phyloP scores from a whole-genome alignment of 1,284 basidiomycete genomes.

The Termitomyces sp. region DNA sequence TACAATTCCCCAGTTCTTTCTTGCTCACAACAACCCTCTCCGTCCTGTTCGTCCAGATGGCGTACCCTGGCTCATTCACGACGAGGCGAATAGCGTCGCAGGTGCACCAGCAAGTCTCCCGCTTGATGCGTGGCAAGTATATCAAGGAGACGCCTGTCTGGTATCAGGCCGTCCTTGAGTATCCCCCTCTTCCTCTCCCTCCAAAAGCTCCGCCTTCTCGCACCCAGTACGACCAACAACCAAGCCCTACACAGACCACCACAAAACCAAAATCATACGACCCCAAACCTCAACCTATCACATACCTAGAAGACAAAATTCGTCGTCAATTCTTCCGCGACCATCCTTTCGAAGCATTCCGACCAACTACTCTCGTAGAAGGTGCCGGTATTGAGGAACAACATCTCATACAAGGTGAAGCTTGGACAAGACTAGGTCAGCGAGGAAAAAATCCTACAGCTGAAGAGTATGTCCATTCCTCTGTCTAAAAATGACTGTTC shows the following conservation, averaged over 20 bases:
- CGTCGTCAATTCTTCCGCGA: constrained; percentile 92
- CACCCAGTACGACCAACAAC: constrained; percentile 42
- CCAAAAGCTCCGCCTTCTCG: constrained; percentile 64
- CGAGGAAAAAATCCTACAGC: constrained; percentile 77
- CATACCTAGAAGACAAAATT: constrained; percentile 83
- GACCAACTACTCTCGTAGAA: constrained; percentile 79
- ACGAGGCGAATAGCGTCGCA: constrained; percentile 82
- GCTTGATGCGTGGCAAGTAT: constrained; percentile 71
- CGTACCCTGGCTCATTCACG: constrained; percentile 63
- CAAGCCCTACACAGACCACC: constrained; percentile 16
- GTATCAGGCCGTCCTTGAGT: constrained; percentile 81
- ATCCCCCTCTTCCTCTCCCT: constrained; percentile 85
- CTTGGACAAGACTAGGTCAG: constrained; percentile 78
- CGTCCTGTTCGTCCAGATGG: constrained; percentile 41
- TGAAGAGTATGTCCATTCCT: constrained; percentile 73
- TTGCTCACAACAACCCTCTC: constrained; percentile 48
- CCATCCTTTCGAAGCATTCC: constrained; percentile 93
- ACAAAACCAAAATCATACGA: constrained; percentile 27
- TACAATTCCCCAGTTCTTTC: constrained; percentile 70
- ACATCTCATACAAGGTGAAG: constrained; percentile 52
- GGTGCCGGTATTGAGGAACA: constrained; percentile 49
- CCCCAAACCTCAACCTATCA: constrained; percentile 58
- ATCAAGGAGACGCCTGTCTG: constrained; percentile 75
- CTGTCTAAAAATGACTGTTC: constrained; percentile 12
- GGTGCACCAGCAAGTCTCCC: constrained; percentile 84